Evolutionary conservation across 371 early-diverging fungal genomes (phyloP), one percentile per base, ranked within the genome.

Genomic region (Entomophthora muscae): DNA sequence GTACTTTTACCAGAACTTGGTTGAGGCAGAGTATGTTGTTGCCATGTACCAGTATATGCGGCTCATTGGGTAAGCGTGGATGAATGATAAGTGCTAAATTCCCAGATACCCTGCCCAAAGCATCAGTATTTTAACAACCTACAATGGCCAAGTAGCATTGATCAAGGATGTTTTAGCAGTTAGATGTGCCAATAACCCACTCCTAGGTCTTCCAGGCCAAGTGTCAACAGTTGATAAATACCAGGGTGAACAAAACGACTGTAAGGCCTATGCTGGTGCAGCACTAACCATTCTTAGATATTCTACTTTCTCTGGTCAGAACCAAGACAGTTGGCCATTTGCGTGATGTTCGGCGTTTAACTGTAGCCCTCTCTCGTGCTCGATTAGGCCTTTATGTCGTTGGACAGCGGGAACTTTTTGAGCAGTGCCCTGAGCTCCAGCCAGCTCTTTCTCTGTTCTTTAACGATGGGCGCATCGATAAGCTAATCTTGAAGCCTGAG

Each of bases 21-120:
- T 89, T n/a, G 98, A 97, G 68, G 98, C 98, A 26, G 98, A 97
- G 74, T 95, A 88, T 67, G 77, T 88, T 2, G 97, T 97, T 3
- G 93, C 95, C 3, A 74, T 84, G 12, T 97, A 81, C 76, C 91
- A 91, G 74, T 97, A 95, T 75, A 93, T 97, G 98, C 82, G 93
- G 24, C 72, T 94, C 52, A 60, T 89, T 32, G 98, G 98, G 68
- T 75, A 71, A 63, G 61, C 30, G 3, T 28, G 24, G 26, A 26
- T 53, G 17, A 71, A 63, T 52, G 65, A 69, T 51, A 24, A 23
- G n/a, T n/a, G n/a, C 57, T 28, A 10, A 32, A 63, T 61, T 59
- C 32, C 27, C 57, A 75, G 76, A 2, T 95, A 96, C 63, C 90
- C 94, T 1, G 81, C 89, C 0, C 81, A 84, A 30, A 81, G 82